Evolutionary conservation across 345 rosid species (phyloP), one percentile per base, ranked within the genome.

Genomic region (Aethionema arabicum): DNA sequence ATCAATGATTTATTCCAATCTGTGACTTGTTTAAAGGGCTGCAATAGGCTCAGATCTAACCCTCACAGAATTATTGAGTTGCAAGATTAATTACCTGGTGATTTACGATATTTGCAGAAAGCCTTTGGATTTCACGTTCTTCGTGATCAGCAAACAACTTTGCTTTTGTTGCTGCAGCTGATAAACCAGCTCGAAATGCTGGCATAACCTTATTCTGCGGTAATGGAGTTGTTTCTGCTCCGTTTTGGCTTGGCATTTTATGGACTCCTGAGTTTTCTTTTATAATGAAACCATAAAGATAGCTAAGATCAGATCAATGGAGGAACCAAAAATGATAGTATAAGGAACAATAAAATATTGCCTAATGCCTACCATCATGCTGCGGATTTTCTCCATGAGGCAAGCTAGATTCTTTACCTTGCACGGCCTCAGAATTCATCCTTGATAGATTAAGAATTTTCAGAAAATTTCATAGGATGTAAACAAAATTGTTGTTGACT

Each of bases 131-230:
- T 78, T 93, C 99, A 2, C 99, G 85, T 64, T 93, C 99, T 74
- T 93, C 99, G 67, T 93, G 99, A 76, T 93, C 99, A 0, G 99
- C 97, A 83, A 93, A 93, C 70, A 90, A 74, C 72, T 93, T 93
- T 39, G 96, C 91, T 76, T 93, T 93, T 29, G 84, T 90, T 52
- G 99, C 97, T 45, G 99, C 96, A 65, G 97, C 96, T 63, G 96
- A 75, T 76, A 93, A 88, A 67, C 99, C 97, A 40, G 77, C 91
- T 81, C 78, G 77, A 11, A 95, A 91, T 51, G 97, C 97, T 47
- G 75, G 77, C 80, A 83, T 77, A 35, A 85, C 90, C 58, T 83
- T 85, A 58, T 85, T 96, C 27, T 77, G 63, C 60, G 96, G 76
- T 42, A 90, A 13, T 59, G 88, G 72, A 36, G 77, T 72, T 63